Conservation (phyloP, 345 rosid species). For the Conringia planisiliqua region DNA sequence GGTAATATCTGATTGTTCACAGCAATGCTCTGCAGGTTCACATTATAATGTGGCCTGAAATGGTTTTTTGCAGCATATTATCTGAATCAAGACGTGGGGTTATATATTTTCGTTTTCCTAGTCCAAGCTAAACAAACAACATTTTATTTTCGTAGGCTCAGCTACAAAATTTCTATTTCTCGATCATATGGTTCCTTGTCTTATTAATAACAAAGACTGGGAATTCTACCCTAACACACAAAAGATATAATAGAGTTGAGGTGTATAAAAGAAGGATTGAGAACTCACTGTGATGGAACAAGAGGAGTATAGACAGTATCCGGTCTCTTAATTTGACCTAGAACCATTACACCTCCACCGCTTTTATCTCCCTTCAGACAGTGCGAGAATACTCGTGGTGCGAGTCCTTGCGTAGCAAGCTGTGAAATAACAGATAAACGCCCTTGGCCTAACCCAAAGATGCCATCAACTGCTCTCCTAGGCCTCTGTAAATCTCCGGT, state of each 20-base stretch:
- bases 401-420: slow-evolving; percentile 63
- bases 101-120: slow-evolving; percentile 17
- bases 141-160: neutral
- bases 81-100: slow-evolving; percentile 32
- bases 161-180: neutral
- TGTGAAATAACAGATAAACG: slow-evolving; percentile 83
- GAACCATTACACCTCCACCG: slow-evolving; percentile 91
- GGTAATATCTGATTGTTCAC: slow-evolving; percentile 62
- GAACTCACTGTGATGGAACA: slow-evolving; percentile 74
- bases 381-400: slow-evolving; percentile 86
- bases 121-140: slow-evolving; percentile 5
- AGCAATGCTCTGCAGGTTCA: slow-evolving; percentile 84
- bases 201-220: neutral
- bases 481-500: slow-evolving; percentile 77
- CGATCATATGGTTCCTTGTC: neutral
- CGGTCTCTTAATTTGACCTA: slow-evolving; percentile 90
- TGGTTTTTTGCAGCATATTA: slow-evolving; percentile 30
- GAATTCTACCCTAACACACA: neutral
- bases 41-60: slow-evolving; percentile 96
- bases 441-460: slow-evolving; percentile 91
- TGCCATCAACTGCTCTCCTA: slow-evolving; percentile 89
- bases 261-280: neutral
- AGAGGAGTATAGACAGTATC: slow-evolving; percentile 86
- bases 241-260: neutral
- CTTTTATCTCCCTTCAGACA: slow-evolving; percentile 72